These are phyloP conservation scores for Lachnellula cervina DNA, from an alignment of 2,329 filamentous ascomycete species.

Conservation along the genomic window DNA sequence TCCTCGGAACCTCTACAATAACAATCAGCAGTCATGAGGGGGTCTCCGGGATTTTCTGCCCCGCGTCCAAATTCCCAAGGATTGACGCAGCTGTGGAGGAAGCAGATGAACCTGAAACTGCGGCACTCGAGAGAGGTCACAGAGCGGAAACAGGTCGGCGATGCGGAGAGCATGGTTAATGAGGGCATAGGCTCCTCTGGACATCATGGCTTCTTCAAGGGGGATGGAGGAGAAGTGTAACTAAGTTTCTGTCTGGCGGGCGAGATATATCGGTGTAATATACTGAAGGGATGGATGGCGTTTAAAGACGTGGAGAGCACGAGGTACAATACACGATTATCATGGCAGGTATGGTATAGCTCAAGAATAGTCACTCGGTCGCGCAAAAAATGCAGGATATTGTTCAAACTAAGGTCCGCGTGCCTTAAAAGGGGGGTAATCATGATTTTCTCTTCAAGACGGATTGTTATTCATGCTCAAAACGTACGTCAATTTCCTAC, in stretches of 20 bases:
- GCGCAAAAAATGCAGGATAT: neutral
- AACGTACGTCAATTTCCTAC: neutral
- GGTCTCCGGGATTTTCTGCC: constrained; percentile 33
- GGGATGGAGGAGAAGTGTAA: constrained; percentile 31
- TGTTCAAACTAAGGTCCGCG: neutral
- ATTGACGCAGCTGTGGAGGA: constrained; percentile 55
- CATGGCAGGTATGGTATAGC: neutral
- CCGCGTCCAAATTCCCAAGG: constrained; percentile 48
- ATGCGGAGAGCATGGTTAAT: constrained; percentile 74
- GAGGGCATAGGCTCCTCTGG: constrained; percentile 29
- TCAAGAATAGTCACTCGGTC: neutral
- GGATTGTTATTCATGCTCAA: neutral
- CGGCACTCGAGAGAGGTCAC: constrained; percentile 66
- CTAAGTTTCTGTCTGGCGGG: neutral
- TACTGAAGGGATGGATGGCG: neutral
- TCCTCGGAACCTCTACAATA: constrained; percentile 97
- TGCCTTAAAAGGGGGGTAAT: neutral
- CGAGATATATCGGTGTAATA: neutral
- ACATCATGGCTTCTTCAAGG: constrained; percentile 30
- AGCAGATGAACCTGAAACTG: constrained; percentile 59
- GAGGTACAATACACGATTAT: neutral
- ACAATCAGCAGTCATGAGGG: constrained; percentile 76
- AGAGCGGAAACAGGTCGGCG: constrained; percentile 84
- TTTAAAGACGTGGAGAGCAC: neutral
- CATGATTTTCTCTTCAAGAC: neutral